These are phyloP conservation scores for Vararia minispora DNA, from an alignment of 768 basidiomycete genomes.

Conservation along the genomic window DNA sequence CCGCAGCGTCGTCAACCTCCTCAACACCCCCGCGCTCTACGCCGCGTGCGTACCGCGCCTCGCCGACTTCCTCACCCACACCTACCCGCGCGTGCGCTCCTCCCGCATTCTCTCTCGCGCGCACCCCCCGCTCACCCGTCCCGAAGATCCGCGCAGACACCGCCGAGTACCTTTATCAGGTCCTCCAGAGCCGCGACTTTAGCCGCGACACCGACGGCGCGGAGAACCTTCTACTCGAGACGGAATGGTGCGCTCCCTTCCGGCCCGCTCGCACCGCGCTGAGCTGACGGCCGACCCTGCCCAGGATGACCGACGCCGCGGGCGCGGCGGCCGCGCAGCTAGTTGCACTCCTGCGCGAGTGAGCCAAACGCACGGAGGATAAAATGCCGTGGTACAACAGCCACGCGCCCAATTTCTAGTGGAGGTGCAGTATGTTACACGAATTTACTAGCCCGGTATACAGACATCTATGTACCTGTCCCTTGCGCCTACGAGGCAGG, in stretches of 20 bases:
- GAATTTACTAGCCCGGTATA: no score
- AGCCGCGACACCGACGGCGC: conserved; percentile 52
- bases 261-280: no score
- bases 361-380: background rate
- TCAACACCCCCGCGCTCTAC: conserved; percentile 39
- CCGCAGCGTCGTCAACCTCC: conserved; percentile 52
- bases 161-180: conserved; percentile 75
- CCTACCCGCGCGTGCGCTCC: conserved; percentile 65
- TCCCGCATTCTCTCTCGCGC: conserved; percentile 10
- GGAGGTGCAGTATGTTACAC: no score
- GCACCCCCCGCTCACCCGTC: conserved; percentile 6
- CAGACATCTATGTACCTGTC: no score
- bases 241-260: conserved; percentile 56
- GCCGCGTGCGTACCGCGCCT: conserved; percentile 34
- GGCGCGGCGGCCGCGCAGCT: no score
- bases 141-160: conserved; percentile 65
- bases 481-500: no score
- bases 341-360: background rate
- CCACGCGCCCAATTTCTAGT: no score
- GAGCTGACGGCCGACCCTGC: background rate
- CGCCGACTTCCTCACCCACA: conserved; percentile 58
- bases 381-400: background rate
- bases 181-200: conserved; percentile 60
- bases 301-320: conserved; percentile 5
- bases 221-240: conserved; percentile 66